Base-by-base conservation (phyloP, 2,329 filamentous ascomycete species). In the Gaeumannomyces sp. region DNA sequence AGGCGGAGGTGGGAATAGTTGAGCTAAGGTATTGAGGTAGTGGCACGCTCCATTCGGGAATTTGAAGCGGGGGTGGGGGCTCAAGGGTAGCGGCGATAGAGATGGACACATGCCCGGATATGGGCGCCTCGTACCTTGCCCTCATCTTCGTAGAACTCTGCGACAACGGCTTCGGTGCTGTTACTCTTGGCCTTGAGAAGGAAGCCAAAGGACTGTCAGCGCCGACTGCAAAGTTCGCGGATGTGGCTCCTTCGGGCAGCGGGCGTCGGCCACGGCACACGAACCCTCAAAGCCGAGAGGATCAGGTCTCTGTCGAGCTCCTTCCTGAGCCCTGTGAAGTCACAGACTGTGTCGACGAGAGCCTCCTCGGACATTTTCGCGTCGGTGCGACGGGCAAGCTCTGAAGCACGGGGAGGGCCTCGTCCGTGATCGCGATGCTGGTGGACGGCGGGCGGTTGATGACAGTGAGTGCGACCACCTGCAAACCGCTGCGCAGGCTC, bases 101-200 rank as follows among this genome's bases (percentile, higher is more conserved):
- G n/a, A 27, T 28, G 19, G 25, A 31, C 29, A 19, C 19, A 61
- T 63, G n/a, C n/a, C n/a, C n/a, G 45, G 64, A 58, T 4, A 3
- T 28, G n/a, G 28, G 58, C 4, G 1, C 7, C 28, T 22, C 28
- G 19, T 72, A 80, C 79, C 73, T 80, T 79, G 19, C 74, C 73
- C 3, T 78, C 68, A 61, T 81, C 76, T 67, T 87, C 83, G 63
- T 81, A 84, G 68, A 77, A 86, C 64, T 86, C 81, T 65, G 77
- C 78, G 1, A 83, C 72, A 2, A 86, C 84, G 28, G 76, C 73
- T 59, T 83, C 76, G 45, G 81, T 69, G 68, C 82, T 79, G 59
- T 80, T 76, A 50, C 76, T 77, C 67, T 85, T 80, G 50, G 72
- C 74, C 77, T 80, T 63, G 65, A 63, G 31, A 25, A 22, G 7